Evolutionary conservation across 225 moss, liverwort and hornwort genomes (phyloP).

Genomic region (Polytrichum formosum): DNA sequence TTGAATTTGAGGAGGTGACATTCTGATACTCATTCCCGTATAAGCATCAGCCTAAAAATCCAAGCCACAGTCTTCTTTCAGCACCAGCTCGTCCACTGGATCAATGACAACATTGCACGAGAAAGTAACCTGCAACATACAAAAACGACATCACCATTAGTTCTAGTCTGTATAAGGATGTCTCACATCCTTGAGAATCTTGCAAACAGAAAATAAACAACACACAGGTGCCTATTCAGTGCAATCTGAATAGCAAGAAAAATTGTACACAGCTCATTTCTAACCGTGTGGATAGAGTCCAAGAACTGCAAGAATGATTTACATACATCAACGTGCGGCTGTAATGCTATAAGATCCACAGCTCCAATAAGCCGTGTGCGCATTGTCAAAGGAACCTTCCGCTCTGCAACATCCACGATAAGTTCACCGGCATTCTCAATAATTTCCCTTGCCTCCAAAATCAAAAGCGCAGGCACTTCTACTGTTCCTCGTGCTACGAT

Average conservation of each 20-base stretch:
- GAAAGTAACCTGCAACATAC: constrained; percentile 53
- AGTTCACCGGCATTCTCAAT: constrained; percentile 63
- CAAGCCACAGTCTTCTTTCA: constrained; percentile 54
- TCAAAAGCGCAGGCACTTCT: constrained; percentile 57
- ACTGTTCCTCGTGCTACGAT: constrained; percentile 46
- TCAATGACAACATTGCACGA: constrained; percentile 65
- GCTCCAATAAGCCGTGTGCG: constrained; percentile 54
- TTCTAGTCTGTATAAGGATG: not conserved
- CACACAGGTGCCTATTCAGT: not conserved
- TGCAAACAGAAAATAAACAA: too few relatives aligned
- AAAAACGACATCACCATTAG: not conserved
- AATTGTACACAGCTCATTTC: not conserved
- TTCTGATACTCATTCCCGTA: too few relatives aligned
- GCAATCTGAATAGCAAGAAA: not conserved
- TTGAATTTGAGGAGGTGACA: too few relatives aligned
- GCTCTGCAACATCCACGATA: constrained; percentile 46
- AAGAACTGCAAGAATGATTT: not conserved
- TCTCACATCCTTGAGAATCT: not conserved
- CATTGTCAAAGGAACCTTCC: constrained; percentile 68
- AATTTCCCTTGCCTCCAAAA: constrained; percentile 62
- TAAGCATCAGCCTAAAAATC: constrained; percentile 10
- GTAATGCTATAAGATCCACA: constrained; percentile 51
- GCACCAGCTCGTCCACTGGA: constrained; percentile 50
- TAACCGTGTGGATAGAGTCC: too few relatives aligned
- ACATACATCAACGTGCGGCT: constrained; percentile 62